These are phyloP conservation scores for Candida odintsovae DNA, from an alignment of 805 yeast species.

Conservation along the genomic window DNA sequence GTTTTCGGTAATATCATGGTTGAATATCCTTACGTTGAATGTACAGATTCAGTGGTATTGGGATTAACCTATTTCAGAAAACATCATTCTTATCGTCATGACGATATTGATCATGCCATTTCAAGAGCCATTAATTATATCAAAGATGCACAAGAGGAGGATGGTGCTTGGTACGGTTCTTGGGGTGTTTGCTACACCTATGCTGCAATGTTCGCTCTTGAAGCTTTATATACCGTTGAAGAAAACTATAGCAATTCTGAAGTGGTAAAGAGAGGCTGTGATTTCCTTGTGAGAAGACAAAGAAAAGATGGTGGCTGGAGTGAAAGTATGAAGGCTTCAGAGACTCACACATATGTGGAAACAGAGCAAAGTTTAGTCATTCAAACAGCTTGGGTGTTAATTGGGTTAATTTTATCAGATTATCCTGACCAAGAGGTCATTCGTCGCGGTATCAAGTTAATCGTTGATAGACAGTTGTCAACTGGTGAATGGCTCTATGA, in stretches of 20 bases:
- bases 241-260: constrained; percentile 55
- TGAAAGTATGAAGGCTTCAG: constrained; percentile 88
- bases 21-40: constrained; percentile 96
- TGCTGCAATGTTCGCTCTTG: constrained; percentile 97
- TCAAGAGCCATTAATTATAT: constrained; percentile 71
- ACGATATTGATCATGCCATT: constrained; percentile 65
- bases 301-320: constrained; percentile 96
- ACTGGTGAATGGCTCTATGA: constrained; percentile 87
- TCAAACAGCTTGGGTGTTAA: constrained; percentile 90
- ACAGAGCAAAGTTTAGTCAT: constrained; percentile 62
- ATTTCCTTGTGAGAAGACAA: constrained; percentile 72
- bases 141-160: constrained; percentile 56
- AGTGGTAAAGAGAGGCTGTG: constrained; percentile 72
- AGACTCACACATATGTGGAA: constrained; percentile 68
- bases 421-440: constrained; percentile 70
- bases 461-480: constrained; percentile 59
- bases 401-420: constrained; percentile 73
- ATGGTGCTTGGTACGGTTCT: constrained; percentile 97
- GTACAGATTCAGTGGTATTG: constrained; percentile 91
- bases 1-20: constrained; percentile 98
- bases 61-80: constrained; percentile 78
- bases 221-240: constrained; percentile 74
- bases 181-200: constrained; percentile 98
- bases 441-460: constrained; percentile 52
- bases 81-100: constrained; percentile 56